Conservation (phyloP, 208 protist species). For the Leptomonas seymouri region DNA sequence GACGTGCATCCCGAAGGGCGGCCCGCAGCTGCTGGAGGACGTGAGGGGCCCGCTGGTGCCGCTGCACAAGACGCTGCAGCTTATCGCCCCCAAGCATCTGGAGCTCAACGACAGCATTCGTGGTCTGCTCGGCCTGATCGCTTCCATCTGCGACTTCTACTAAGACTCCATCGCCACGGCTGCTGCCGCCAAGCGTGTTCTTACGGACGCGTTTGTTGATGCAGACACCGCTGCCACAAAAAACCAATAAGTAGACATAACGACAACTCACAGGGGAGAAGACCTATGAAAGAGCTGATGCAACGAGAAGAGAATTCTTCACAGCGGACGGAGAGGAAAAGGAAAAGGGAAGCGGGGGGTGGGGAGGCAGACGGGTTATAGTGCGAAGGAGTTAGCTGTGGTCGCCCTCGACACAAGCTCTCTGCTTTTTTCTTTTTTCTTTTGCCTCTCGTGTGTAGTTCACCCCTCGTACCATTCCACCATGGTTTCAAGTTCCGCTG, state of each 20-base stretch:
- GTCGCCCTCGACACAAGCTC: no score
- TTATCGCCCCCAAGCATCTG: slow-evolving; percentile 75
- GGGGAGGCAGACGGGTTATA: no score
- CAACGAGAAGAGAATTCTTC: background rate
- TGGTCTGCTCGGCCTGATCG: slow-evolving; percentile 74
- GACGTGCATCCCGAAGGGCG: slow-evolving; percentile 78
- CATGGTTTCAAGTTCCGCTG: no score
- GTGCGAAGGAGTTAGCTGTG: no score
- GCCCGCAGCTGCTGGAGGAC: slow-evolving; percentile 75
- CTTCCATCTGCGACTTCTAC: slow-evolving; percentile 89
- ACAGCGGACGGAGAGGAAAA: background rate
- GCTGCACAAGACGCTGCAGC: slow-evolving; percentile 66
- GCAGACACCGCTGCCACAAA: background rate
- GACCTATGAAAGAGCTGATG: background rate
- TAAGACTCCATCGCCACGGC: slow-evolving; percentile 20
- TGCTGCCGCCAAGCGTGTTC: background rate
- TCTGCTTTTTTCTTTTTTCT: background rate
- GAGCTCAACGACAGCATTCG: slow-evolving; percentile 71
- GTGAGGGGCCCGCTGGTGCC: slow-evolving; percentile 69
- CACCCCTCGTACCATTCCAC: background rate
- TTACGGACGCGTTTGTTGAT: background rate
- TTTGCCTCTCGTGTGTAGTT: no score
- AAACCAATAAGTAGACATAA: slow-evolving; percentile 3
- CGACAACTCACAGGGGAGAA: background rate
- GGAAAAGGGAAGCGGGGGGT: no score